Conservation (phyloP, 257 asterid genomes). For the Paraleonurus japonicus region DNA sequence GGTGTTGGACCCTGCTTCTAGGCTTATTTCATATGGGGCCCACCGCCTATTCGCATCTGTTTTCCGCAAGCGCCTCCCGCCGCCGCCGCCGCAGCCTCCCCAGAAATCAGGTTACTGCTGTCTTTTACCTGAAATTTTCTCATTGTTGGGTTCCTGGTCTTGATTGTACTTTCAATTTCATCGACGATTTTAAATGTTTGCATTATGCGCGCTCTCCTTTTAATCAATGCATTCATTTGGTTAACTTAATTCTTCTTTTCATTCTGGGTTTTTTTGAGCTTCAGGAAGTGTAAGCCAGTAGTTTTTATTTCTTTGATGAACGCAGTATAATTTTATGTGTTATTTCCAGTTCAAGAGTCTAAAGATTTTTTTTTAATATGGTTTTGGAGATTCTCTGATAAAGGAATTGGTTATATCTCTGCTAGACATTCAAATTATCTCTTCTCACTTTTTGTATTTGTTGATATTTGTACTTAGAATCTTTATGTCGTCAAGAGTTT, state of each 20-base stretch:
- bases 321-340: background rate
- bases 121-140: background rate
- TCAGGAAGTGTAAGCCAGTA: background rate
- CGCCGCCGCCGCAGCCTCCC: conserved; percentile 39
- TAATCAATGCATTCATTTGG: background rate
- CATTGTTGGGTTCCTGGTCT: background rate
- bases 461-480: background rate
- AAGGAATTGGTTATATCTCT: background rate
- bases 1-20: conserved; percentile 70
- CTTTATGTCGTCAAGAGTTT: background rate
- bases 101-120: conserved; percentile 37
- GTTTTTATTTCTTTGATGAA: background rate
- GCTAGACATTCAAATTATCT: background rate
- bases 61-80: conserved; percentile 48
- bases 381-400: background rate
- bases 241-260: conserved; percentile 1
- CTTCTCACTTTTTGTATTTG: background rate
- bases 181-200: background rate
- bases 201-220: background rate
- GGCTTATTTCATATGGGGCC: conserved; percentile 51
- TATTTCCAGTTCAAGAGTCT: background rate
- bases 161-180: background rate
- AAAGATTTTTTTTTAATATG: background rate
- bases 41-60: conserved; percentile 50
- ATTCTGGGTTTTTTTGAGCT: background rate